Base-by-base conservation (phyloP, 371 early-diverging fungal genomes). In the Rhizopus stolonifer region DNA sequence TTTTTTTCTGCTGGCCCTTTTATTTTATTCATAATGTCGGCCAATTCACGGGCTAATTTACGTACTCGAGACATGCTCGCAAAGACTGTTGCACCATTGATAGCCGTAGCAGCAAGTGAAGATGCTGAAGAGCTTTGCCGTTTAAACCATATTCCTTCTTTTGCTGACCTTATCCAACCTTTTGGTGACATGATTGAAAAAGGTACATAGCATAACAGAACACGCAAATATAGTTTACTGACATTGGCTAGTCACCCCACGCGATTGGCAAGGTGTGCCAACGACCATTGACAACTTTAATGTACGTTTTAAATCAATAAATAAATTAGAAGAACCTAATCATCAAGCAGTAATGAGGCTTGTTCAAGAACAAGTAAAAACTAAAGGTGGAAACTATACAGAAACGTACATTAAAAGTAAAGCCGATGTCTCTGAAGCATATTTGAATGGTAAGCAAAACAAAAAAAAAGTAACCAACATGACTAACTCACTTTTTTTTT, bases 131-230 rank as follows among this genome's bases (percentile, higher is more conserved):
- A 84, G 44, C 64, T 87, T 10, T 89, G 87, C 49, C 78, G 76
- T 44, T 71, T 69, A 9, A 92, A 88, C 65, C 74, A 82, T 40
- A 74, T 91, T 45, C 72, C 83, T 22, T 76, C 84, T 0, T 80
- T 93, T 60, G 81, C 80, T 8, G 87, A 92, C 53, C 72, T 93
- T 17, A 65, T 95, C 29, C 70, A 78, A 40, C 95, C 95, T 7
- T 93, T 95, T 78, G 94, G 93, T 11, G 82, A 83, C 18, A 74
- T 74, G 36, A 82, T 93, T 29, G 85, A 87, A 11, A 42, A 42
- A 43, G 85, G 87, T 13, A 81, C 82, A 78, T 14, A 15, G 5
- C 80, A 90, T 88, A 74, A 47, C 66, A 50, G 24, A 38, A 21
- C 39, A 18, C 25, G 46, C 31, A 22, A 29, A 25, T 7, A 32